Percentiles rank a stretch among this genome's conserved stretches.
Conservation (phyloP, 306 rosid genomes). For the Rubus parviflorus region DNA sequence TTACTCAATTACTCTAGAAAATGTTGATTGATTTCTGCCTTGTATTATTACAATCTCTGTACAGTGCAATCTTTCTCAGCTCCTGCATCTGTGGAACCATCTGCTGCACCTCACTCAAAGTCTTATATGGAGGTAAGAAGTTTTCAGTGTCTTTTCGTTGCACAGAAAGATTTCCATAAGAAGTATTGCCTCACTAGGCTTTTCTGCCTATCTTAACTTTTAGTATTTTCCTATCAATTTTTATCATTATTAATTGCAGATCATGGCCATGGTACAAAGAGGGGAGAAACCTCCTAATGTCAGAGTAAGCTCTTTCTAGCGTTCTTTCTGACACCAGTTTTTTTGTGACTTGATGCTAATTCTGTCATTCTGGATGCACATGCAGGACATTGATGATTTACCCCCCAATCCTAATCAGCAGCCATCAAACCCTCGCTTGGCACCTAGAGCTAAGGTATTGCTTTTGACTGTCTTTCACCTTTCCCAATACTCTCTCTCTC, state of each 20-base stretch:
- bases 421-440: slow-evolving; percentile 69
- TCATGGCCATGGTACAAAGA: slow-evolving; percentile 89
- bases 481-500: background rate
- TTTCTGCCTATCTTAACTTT: slow-evolving; percentile 17
- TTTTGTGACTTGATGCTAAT: slow-evolving; percentile 20
- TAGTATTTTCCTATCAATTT: background rate
- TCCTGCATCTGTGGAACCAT: slow-evolving; percentile 65
- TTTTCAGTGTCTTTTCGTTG: slow-evolving; percentile 16
- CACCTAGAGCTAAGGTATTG: slow-evolving; percentile 65
- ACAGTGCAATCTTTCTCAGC: slow-evolving; percentile 85
- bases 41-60: slow-evolving; percentile 26
- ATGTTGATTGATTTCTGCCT: slow-evolving; percentile 18
- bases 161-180: slow-evolving; percentile 6
- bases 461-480: background rate
- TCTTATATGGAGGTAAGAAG: slow-evolving; percentile 70
- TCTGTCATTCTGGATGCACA: slow-evolving; percentile 29
- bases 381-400: slow-evolving; percentile 70
- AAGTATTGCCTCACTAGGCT: slow-evolving; percentile 14
- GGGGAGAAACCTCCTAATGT: slow-evolving; percentile 85
- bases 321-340: slow-evolving; percentile 21
- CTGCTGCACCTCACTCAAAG: slow-evolving; percentile 72
- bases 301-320: slow-evolving; percentile 52
- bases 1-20: background rate
- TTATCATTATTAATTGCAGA: slow-evolving; percentile 45
- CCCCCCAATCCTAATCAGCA: slow-evolving; percentile 75